phyloP scores from a whole-genome alignment of 169 alveolate genomes.

The Babesia sp. region DNA sequence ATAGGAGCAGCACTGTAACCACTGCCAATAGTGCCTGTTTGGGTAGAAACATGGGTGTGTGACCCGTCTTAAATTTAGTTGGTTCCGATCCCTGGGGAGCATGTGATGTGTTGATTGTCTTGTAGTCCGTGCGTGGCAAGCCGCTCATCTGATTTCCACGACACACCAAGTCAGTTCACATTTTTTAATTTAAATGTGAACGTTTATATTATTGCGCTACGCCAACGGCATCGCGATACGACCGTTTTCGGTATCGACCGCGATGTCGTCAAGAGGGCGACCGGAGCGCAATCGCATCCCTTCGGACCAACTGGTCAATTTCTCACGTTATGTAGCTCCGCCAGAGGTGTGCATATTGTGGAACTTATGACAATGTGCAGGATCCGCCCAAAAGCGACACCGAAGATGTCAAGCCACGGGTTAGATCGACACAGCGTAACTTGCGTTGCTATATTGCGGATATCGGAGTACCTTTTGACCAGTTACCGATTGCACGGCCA shows the following conservation, averaged over 20 bases:
- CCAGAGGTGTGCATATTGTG: background rate
- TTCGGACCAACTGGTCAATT: constrained; percentile 31
- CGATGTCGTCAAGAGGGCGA: constrained; percentile 31
- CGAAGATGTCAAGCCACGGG: background rate
- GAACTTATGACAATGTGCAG: background rate
- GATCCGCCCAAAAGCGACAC: constrained; percentile 6
- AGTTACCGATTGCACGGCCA: constrained; percentile 27
- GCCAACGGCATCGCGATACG: background rate
- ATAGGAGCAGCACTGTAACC: constrained; percentile 16
- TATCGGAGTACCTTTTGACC: constrained; percentile 12
- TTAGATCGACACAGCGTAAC: constrained; percentile 30
- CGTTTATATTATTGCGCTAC: background rate
- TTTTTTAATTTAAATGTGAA: background rate
- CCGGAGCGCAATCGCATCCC: constrained; percentile 39
- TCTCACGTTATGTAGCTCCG: constrained; percentile 29
- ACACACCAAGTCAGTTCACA: background rate
- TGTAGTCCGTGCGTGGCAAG: background rate
- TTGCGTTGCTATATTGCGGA: constrained; percentile 43
- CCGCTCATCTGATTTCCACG: background rate
- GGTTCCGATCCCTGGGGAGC: constrained; percentile 3
- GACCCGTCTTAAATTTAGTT: background rate
- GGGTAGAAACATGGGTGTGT: constrained; percentile 18
- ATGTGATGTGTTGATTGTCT: background rate
- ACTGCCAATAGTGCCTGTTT: constrained; percentile 9
- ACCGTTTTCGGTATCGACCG: background rate